Conservation (phyloP, 2,329 filamentous ascomycete genomes). For the Penicillium griseofulvum region DNA sequence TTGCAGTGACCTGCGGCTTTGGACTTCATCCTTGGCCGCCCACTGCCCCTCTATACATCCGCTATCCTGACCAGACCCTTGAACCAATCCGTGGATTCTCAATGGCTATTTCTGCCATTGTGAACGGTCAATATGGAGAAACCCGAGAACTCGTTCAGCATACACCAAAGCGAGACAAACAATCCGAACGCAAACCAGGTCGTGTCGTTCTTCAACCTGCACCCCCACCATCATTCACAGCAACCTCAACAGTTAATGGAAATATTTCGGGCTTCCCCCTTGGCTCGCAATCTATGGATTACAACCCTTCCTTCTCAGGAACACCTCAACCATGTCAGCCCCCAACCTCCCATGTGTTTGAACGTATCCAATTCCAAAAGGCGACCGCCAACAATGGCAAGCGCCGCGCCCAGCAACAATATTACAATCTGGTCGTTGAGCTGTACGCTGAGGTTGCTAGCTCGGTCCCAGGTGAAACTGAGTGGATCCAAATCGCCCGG, state of each 20-base stretch:
- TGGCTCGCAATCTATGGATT: slow-evolving; percentile 34
- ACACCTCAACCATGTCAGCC: slow-evolving; percentile 35
- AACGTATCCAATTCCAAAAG: slow-evolving; percentile 91
- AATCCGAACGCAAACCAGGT: slow-evolving; percentile 72
- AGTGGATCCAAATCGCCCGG: slow-evolving; percentile 69
- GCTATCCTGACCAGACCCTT: slow-evolving; percentile 43
- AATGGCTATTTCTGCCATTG: slow-evolving; percentile 80
- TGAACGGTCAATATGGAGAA: slow-evolving; percentile 73
- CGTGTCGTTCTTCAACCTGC: slow-evolving; percentile 66
- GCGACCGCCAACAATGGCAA: slow-evolving; percentile 94
- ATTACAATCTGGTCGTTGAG: slow-evolving; percentile 87
- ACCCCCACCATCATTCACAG: slow-evolving; percentile 51
- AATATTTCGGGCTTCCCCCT: slow-evolving; percentile 26
- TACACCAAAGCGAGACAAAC: slow-evolving; percentile 87
- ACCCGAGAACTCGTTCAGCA: slow-evolving; percentile 83
- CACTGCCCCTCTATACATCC: slow-evolving; percentile 58
- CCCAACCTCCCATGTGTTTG: slow-evolving; percentile 63
- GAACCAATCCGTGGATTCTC: slow-evolving; percentile 70
- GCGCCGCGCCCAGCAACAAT: slow-evolving; percentile 83
- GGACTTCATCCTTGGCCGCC: slow-evolving; percentile 62
- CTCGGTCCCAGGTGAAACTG: slow-evolving; percentile 43
- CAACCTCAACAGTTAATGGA: slow-evolving; percentile 22
- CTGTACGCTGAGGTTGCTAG: slow-evolving; percentile 67
- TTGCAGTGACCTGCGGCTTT: slow-evolving; percentile 79
- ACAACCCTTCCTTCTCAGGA: slow-evolving; percentile 30